These are phyloP conservation scores for Botrytis hyacinthi DNA, from an alignment of 2,329 filamentous ascomycete species.

Conservation along the genomic window DNA sequence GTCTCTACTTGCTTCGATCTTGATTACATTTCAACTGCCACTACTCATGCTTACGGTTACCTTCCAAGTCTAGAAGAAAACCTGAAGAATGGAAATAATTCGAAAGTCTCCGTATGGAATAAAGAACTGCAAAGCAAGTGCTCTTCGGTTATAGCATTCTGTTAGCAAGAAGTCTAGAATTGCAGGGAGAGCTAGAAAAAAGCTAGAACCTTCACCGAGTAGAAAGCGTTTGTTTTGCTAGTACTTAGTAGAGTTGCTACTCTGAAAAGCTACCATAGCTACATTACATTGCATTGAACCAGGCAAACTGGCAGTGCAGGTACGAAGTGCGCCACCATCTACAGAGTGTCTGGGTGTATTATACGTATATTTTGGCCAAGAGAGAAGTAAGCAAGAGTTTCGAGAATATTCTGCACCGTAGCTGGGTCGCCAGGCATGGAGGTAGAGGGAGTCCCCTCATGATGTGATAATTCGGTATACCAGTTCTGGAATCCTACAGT, in stretches of 20 bases:
- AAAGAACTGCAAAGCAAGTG: not conserved
- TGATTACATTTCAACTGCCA: conserved; percentile 1
- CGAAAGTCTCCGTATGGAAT: not conserved
- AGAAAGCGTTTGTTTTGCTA: conserved; percentile 5
- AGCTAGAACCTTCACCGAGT: conserved; percentile 3
- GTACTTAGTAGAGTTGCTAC: not conserved
- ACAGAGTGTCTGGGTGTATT: not conserved
- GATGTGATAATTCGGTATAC: not conserved
- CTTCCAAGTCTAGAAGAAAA: not conserved
- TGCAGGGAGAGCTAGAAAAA: not conserved
- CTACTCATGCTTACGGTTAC: not conserved
- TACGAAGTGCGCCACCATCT: not conserved
- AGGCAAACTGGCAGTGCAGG: conserved; percentile 1
- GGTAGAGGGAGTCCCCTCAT: not conserved
- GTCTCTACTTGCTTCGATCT: not conserved
- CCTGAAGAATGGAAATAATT: not conserved
- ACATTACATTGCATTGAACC: not conserved
- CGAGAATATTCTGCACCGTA: not conserved
- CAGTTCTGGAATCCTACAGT: not conserved
- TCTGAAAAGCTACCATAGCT: not conserved
- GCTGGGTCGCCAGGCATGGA: not conserved
- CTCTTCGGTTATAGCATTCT: not conserved
- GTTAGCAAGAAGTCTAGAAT: not conserved
- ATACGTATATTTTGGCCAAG: not conserved
- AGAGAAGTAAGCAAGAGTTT: not conserved